Base-by-base conservation (phyloP, 2,329 filamentous ascomycete species). In the Huntiella savannae region DNA sequence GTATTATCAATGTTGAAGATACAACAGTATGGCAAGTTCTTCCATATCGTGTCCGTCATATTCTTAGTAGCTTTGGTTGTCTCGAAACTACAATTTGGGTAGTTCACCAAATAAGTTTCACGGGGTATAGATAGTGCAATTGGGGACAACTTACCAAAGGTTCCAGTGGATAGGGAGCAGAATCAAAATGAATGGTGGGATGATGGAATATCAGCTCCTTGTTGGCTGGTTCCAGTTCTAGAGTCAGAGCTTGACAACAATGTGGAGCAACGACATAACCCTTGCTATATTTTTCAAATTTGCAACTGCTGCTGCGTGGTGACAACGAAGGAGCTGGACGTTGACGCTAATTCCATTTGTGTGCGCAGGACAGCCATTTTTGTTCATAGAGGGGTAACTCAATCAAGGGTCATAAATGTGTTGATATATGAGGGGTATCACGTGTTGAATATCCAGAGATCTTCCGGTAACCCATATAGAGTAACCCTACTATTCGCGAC, bases 141-240 rank as follows among this genome's bases (percentile, higher is more conserved):
- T 28, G 17, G 38, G 17, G 17, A 19, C 6, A 19, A 40, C 38
- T 40, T 40, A 40, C 38, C 38, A 19, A 40, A 19, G 19, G 38
- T 15, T 40, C 5, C 17, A 17, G 16, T 12, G 12, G 19, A 40
- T 19, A 35, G 54, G 55, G 39, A 51, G 32, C 12, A 42, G 22
- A 39, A 40, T 16, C 36, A 8, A 33, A 33, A 39, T 32, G 38
- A 12, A 19, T 6, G 16, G 38, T 17, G 13, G 13, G 38, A 40
- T 15, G 38, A 40, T 12, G 13, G 13, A 40, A 40, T 40, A 12
- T 19, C 19, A 40, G 13, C 11, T 16, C 16, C 16, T 8, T 15
- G 34, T 36, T 36, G 34, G 4, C 34, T n/a, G 34, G 34, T 2
- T n/a, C 15, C 38, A 40, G 7, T 16, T 40, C 38, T 40, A 15